These are phyloP conservation scores for Dothideomycetidae sp. DNA, from an alignment of 2,329 filamentous ascomycete species.

Conservation along the genomic window DNA sequence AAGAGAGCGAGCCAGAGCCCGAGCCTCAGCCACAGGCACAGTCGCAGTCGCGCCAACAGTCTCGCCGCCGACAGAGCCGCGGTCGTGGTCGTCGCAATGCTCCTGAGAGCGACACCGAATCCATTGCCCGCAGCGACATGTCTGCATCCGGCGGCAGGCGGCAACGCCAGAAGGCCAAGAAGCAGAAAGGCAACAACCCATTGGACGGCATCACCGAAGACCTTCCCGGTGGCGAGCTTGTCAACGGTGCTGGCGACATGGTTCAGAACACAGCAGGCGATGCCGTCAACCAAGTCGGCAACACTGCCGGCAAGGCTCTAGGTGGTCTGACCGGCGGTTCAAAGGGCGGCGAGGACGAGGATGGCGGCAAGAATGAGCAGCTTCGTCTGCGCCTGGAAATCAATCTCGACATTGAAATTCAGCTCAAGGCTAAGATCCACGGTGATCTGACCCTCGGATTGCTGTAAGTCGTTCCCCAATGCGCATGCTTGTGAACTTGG, in stretches of 20 bases:
- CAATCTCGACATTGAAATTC: conserved; percentile 48
- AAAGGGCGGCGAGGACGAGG: conserved; percentile 19
- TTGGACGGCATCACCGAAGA: conserved; percentile 43
- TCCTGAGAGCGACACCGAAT: conserved; percentile 39
- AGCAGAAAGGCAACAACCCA: conserved; percentile 34
- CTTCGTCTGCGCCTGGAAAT: conserved; percentile 44
- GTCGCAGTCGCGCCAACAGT: conserved; percentile 27
- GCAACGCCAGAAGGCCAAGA: conserved; percentile 39
- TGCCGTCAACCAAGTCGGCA: conserved; percentile 30
- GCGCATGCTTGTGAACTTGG: no score
- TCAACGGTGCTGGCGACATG: conserved; percentile 39
- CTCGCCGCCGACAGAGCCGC: conserved; percentile 35
- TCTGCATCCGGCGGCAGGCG: conserved; percentile 40
- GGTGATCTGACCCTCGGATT: conserved; percentile 47
- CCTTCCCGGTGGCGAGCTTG: conserved; percentile 37
- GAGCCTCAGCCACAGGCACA: conserved; percentile 29
- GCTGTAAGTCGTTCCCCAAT: conserved; percentile 32
- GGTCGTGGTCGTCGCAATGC: conserved; percentile 30
- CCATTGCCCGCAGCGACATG: conserved; percentile 39
- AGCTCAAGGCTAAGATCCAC: conserved; percentile 51
- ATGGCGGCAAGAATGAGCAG: conserved; percentile 33
- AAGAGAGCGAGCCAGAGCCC: conserved; percentile 27
- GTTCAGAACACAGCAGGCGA: conserved; percentile 41
- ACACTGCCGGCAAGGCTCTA: conserved; percentile 32
- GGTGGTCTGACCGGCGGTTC: conserved; percentile 33